Percentiles rank a stretch among this genome's conserved stretches.
Evolutionary conservation across 345 rosid species (phyloP).

Genomic region (Bruguiera gymnorhiza): DNA sequence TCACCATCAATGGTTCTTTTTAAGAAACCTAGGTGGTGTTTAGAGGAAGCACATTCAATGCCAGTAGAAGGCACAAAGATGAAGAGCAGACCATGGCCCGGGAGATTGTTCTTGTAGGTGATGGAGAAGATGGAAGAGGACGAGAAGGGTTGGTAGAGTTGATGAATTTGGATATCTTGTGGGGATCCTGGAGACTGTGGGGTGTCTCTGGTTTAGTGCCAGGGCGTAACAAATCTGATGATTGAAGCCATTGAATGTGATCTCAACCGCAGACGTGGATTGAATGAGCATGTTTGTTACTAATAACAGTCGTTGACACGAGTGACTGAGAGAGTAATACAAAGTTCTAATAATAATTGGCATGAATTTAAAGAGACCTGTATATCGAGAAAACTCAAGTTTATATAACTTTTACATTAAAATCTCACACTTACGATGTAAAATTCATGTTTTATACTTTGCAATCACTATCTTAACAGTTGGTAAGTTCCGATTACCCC

Average conservation of each 20-base stretch:
- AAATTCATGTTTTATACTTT: too few species aligned
- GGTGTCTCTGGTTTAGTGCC: constrained; percentile 9
- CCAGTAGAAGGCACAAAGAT: constrained; percentile 3
- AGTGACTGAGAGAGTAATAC: too few species aligned
- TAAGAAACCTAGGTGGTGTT: constrained; percentile 33
- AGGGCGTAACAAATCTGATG: constrained; percentile 4
- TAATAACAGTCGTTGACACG: not conserved
- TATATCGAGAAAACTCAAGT: too few species aligned
- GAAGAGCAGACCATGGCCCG: too few species aligned
- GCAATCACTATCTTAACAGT: too few species aligned
- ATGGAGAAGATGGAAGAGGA: constrained; percentile 34
- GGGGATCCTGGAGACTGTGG: constrained; percentile 25
- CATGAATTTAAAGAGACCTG: too few species aligned
- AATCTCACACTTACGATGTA: too few species aligned
- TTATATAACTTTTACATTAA: too few species aligned
- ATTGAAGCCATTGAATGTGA: constrained; percentile 26
- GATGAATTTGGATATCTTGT: constrained; percentile 7
- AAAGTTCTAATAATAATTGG: too few species aligned
- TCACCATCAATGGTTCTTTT: constrained; percentile 32
- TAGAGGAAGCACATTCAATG: constrained; percentile 19
- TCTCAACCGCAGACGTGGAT: constrained; percentile 12
- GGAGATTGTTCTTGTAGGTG: too few species aligned
- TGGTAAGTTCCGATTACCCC: too few species aligned
- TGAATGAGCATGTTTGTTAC: not conserved
- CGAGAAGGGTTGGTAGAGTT: constrained; percentile 16